Evolutionary conservation across 1,284 basidiomycete genomes (phyloP), one percentile per base, ranked within the genome.

Genomic region (Ganoderma boninense): DNA sequence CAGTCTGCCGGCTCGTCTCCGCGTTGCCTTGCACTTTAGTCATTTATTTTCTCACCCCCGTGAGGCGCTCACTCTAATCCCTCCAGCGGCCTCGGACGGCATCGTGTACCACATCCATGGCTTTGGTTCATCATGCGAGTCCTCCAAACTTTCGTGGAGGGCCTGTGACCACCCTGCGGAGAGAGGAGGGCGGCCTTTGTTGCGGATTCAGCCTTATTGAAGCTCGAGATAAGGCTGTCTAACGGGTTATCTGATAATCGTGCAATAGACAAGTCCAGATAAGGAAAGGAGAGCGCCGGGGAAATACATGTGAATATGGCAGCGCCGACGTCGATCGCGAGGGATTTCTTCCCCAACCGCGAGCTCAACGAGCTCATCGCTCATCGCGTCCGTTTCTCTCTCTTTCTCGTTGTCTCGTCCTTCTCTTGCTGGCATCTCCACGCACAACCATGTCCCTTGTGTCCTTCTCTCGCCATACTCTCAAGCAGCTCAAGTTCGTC

Each of bases 401-500:
- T 54, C 8, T 54, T 8, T 29, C 8, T 40, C 29, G 54, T 59
- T n/a, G 44, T 23, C 35, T 35, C 64, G 18, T 23, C 38, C 1
- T 23, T 42, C 52, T 0, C 20, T 52, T 16, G 10, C 10, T 35
- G 32, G 26, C 38, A 29, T 23, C 13, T 7, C 54, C 38, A 18
- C 44, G 6, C 26, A n/a, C 43, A 6, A 46, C 40, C 61, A 74
- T 74, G 71, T 74, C 71, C 23, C 73, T 74, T 62, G 62, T 75
- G 40, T 77, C 74, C 29, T 71, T 81, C 57, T 84, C 82, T 20
- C 78, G 83, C 66, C 89, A 93, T 77, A 87, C 88, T 1, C 79
- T 88, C 67, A 85, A 86, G 66, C 92, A 93, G 81, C 85, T 93
- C 76, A 92, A 92, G 77, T 89, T 93, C 67, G 88, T 93, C 57